Percentiles rank a stretch among this genome's conserved stretches.
Evolutionary conservation across 106 monocot genomes (phyloP).

Genomic region (Phalaenopsis aphrodite): DNA sequence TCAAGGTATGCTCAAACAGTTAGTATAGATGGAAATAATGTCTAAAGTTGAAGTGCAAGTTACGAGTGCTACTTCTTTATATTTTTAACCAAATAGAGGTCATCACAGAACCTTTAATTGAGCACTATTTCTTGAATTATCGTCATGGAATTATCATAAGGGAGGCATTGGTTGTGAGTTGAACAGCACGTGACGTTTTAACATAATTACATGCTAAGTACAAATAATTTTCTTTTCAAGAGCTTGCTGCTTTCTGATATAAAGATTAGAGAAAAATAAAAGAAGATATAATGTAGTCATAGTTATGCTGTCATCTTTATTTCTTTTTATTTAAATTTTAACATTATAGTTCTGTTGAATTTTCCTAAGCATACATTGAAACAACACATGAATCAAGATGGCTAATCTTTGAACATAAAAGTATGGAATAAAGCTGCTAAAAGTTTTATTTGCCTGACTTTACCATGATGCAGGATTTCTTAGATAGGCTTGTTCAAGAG

Average conservation of each 20-base stretch:
- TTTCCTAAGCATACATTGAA: neutral
- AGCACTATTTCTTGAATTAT: neutral
- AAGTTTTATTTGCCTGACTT: constrained; percentile 3
- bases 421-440: constrained; percentile 1
- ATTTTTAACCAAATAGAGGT: neutral
- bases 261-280: neutral
- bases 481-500: constrained; percentile 19
- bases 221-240: neutral
- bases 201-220: neutral
- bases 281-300: neutral
- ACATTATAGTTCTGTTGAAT: neutral
- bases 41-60: neutral
- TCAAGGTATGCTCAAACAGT: constrained; percentile 45
- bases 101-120: neutral
- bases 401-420: neutral
- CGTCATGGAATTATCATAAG: neutral
- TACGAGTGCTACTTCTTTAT: neutral
- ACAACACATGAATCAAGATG: neutral
- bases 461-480: constrained; percentile 17
- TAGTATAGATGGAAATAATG: neutral
- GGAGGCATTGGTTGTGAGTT: neutral
- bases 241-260: neutral
- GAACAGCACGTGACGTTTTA: neutral
- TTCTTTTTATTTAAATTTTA: neutral
- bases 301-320: neutral